These are phyloP conservation scores for Suhomyces guaymorum DNA, from an alignment of 1,139 yeast species.

Conservation along the genomic window DNA sequence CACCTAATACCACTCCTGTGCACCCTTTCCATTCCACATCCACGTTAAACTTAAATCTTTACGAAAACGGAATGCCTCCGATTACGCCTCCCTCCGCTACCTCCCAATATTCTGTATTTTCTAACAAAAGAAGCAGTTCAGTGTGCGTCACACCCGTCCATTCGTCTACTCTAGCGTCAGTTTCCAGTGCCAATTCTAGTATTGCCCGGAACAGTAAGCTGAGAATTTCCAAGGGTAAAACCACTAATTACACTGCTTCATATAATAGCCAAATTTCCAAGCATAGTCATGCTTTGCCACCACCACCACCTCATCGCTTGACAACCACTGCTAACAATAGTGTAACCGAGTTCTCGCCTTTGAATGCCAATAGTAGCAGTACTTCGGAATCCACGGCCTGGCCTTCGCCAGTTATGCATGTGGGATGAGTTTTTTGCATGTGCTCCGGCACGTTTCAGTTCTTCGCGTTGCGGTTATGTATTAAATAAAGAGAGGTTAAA, in stretches of 20 bases:
- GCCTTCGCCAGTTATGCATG: slow-evolving; percentile 21
- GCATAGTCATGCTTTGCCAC: slow-evolving; percentile 10
- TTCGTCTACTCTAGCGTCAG: slow-evolving; percentile 8
- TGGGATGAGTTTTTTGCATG: slow-evolving; percentile 9
- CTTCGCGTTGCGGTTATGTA: slow-evolving; percentile 5
- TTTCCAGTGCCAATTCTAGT: slow-evolving; percentile 12
- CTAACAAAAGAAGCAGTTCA: slow-evolving; percentile 30
- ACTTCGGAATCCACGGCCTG: slow-evolving; percentile 18
- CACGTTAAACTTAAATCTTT: slow-evolving; percentile 9
- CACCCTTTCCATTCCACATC: slow-evolving; percentile 12
- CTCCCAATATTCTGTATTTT: slow-evolving; percentile 42
- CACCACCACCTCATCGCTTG: slow-evolving; percentile 13
- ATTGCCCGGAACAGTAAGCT: slow-evolving; percentile 13
- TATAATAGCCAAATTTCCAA: slow-evolving; percentile 7
- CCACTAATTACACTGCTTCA: slow-evolving; percentile 6
- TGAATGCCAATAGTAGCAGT: slow-evolving; percentile 12
- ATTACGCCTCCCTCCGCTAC: slow-evolving; percentile 47
- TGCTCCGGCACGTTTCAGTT: slow-evolving; percentile 9
- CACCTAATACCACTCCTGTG: slow-evolving; percentile 11
- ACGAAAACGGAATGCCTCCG: slow-evolving; percentile 24
- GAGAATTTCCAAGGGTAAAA: slow-evolving; percentile 17
- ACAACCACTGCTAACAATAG: slow-evolving; percentile 12
- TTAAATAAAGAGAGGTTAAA: slow-evolving; percentile 6
- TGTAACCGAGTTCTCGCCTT: slow-evolving; percentile 17
- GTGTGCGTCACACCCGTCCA: slow-evolving; percentile 34